These are phyloP conservation scores for Manihot esculenta DNA, from an alignment of 441 rosid genomes.

Conservation along the genomic window DNA sequence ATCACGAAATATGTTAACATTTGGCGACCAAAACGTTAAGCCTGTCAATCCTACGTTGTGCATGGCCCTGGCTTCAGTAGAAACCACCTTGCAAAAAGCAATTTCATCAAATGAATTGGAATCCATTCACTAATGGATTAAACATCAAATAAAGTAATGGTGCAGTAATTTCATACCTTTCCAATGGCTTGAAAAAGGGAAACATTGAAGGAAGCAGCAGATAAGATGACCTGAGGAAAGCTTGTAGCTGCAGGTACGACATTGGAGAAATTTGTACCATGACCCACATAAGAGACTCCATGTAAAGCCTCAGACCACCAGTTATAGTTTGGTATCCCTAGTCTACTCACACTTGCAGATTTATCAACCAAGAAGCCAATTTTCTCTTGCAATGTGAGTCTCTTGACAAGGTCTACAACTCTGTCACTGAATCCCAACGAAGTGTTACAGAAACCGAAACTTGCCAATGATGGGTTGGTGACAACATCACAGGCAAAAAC, in stretches of 20 bases:
- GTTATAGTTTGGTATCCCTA: conserved; percentile 79
- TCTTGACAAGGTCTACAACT: conserved; percentile 64
- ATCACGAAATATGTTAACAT: too few relatives aligned
- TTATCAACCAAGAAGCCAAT: conserved; percentile 44
- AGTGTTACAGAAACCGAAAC: conserved; percentile 56
- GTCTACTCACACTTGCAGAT: conserved; percentile 57
- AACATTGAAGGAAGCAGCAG: conserved; percentile 89
- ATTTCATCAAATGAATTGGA: not conserved
- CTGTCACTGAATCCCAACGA: conserved; percentile 38
- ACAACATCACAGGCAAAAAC: conserved; percentile 73
- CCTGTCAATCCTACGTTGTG: conserved; percentile 93
- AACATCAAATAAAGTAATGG: not conserved
- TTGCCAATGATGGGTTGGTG: conserved; percentile 41
- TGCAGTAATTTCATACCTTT: conserved; percentile 38
- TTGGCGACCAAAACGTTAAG: too few relatives aligned
- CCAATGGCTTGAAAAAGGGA: conserved; percentile 83
- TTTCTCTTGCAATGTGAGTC: conserved; percentile 78
- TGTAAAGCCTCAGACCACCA: conserved; percentile 99
- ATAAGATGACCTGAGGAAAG: conserved; percentile 88
- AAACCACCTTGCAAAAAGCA: conserved; percentile 58
- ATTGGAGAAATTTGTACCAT: too few relatives aligned
- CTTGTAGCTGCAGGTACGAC: too few relatives aligned
- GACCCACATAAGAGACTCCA: conserved; percentile 81
- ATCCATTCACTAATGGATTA: too few relatives aligned
- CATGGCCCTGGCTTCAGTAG: conserved; percentile 97